Conservation (phyloP, 805 yeast genomes). For the Teunomyces kruisii region DNA sequence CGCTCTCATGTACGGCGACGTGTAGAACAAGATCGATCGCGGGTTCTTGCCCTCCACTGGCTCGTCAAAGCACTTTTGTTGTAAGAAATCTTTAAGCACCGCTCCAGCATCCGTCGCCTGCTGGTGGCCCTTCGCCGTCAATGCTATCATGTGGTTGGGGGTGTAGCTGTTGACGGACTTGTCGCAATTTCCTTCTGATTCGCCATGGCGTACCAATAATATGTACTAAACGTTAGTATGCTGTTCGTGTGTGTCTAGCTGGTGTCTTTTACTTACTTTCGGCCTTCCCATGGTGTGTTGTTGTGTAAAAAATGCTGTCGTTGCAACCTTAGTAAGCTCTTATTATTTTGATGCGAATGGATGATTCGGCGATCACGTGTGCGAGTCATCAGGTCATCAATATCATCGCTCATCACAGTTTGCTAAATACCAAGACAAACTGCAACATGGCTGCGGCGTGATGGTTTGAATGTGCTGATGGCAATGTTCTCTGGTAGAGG, state of each 20-base stretch:
- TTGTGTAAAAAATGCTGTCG: conserved; percentile 1
- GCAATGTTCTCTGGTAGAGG: too few relatives aligned
- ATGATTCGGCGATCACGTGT: neutral
- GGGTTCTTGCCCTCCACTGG: conserved; percentile 15
- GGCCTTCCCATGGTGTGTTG: conserved; percentile 28
- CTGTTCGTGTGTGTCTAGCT: too few relatives aligned
- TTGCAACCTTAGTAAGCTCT: neutral
- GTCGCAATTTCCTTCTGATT: conserved; percentile 86
- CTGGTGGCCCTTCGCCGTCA: conserved; percentile 68
- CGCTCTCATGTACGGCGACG: conserved; percentile 84
- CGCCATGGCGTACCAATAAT: conserved; percentile 86
- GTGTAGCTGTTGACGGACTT: conserved; percentile 73
- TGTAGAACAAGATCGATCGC: conserved; percentile 64
- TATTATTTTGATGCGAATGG: conserved; percentile 2
- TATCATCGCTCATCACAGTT: neutral
- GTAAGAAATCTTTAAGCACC: conserved; percentile 41
- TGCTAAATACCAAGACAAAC: too few relatives aligned
- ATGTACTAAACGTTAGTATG: conserved; percentile 48
- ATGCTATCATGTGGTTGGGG: conserved; percentile 77
- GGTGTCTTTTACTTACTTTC: conserved; percentile 23
- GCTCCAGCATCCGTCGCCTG: conserved; percentile 65
- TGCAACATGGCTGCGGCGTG: too few relatives aligned
- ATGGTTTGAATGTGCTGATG: too few relatives aligned
- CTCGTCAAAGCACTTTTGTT: conserved; percentile 34
- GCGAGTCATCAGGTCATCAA: neutral